Evolutionary conservation across 805 yeast species (phyloP).

Genomic region (Starmerella etchellsii): DNA sequence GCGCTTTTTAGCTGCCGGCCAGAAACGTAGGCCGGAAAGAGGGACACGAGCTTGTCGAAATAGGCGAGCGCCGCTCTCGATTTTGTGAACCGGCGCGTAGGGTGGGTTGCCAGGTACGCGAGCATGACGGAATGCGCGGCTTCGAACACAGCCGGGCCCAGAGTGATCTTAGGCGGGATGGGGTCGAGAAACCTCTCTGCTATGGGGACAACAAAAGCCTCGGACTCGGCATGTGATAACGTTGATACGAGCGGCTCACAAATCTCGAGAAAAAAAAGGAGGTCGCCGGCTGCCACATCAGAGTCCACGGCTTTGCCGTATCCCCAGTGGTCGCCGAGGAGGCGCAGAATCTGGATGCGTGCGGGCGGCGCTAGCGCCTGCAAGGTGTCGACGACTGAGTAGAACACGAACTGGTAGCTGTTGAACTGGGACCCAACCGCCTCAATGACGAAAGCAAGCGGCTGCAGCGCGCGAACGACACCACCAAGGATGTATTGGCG

Average conservation of each 20-base stretch:
- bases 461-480: constrained; percentile 13
- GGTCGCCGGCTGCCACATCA: constrained; percentile 11
- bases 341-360: background rate
- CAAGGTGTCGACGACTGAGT: constrained; percentile 14
- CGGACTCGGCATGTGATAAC: constrained; percentile 4
- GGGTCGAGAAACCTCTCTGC: constrained; percentile 13
- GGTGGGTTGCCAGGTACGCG: constrained; percentile 24
- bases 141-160: constrained; percentile 31
- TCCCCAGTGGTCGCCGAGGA: constrained; percentile 7
- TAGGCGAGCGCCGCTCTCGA: constrained; percentile 30
- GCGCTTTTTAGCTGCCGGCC: constrained; percentile 46
- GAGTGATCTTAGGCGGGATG: constrained; percentile 14
- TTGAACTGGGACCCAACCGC: constrained; percentile 14
- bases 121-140: constrained; percentile 52
- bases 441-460: constrained; percentile 15
- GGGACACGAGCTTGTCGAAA: constrained; percentile 35
- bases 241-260: constrained; percentile 17
- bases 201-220: constrained; percentile 9
- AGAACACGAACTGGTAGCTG: constrained; percentile 14
- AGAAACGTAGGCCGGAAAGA: constrained; percentile 46
- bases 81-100: constrained; percentile 19
- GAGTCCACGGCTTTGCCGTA: constrained; percentile 7
- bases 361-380: background rate
- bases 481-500: constrained; percentile 1
- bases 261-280: constrained; percentile 15